Conservation (phyloP, 2,329 filamentous ascomycete species). For the Claviceps monticola region DNA sequence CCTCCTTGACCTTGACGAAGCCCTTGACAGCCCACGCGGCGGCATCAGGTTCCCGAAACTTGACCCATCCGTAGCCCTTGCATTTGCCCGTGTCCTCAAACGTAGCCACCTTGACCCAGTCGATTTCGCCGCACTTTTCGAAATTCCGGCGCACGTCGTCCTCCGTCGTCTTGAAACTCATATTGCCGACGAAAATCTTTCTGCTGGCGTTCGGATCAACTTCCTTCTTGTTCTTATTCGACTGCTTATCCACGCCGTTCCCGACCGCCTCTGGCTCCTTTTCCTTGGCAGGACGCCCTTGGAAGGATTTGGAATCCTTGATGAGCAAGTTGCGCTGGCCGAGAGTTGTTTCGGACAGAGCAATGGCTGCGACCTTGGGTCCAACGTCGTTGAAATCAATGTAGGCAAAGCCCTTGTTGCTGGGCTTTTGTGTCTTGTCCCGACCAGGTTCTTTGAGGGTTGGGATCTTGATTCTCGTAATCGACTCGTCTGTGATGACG, state of each 20-base stretch:
- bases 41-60: conserved; percentile 66
- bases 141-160: conserved; percentile 74
- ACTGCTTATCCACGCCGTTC: conserved; percentile 15
- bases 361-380: conserved; percentile 65
- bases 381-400: conserved; percentile 68
- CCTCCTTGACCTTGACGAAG: conserved; percentile 58
- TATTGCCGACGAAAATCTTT: conserved; percentile 84
- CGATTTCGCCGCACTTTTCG: conserved; percentile 67
- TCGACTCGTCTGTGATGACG: conserved; percentile 50
- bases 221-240: conserved; percentile 22
- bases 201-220: conserved; percentile 46
- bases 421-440: conserved; percentile 18
- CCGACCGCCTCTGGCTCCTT: conserved; percentile 19
- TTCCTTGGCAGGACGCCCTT: conserved; percentile 68
- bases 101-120: conserved; percentile 76
- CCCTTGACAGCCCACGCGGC: conserved; percentile 61
- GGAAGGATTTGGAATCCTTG: conserved; percentile 82
- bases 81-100: conserved; percentile 97
- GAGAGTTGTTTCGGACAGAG: conserved; percentile 72
- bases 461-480: conserved; percentile 77
- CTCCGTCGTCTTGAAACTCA: conserved; percentile 69
- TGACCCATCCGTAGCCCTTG: conserved; percentile 94
- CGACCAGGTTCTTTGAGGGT: conserved; percentile 36
- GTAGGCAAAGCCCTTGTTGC: conserved; percentile 94
- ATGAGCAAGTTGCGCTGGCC: conserved; percentile 72